phyloP scores from a whole-genome alignment of 306 rosid species.

The Trifolium dubium region DNA sequence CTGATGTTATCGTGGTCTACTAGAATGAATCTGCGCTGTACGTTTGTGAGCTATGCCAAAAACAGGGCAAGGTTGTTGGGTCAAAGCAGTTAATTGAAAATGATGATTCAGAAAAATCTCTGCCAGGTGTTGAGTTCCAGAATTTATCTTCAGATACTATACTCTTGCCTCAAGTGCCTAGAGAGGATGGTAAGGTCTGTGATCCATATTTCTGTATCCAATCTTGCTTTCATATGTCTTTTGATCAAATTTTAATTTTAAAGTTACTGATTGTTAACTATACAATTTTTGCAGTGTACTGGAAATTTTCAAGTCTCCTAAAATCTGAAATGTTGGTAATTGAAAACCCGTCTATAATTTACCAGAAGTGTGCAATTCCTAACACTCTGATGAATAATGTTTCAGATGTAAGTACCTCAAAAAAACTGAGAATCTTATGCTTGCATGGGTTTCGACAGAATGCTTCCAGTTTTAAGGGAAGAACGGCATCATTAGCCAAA shows the following conservation, averaged over 20 bases:
- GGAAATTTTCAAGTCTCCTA: constrained; percentile 27
- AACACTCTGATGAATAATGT: constrained; percentile 39
- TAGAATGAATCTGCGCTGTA: constrained; percentile 57
- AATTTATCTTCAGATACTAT: constrained; percentile 44
- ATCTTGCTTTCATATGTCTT: constrained; percentile 14
- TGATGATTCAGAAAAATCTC: constrained; percentile 44
- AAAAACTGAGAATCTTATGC: constrained; percentile 79
- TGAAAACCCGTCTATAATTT: constrained; percentile 15
- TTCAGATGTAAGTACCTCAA: constrained; percentile 61
- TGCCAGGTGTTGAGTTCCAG: constrained; percentile 44
- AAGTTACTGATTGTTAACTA: constrained; percentile 16
- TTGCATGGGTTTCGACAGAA: constrained; percentile 95
- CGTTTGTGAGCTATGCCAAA: constrained; percentile 84
- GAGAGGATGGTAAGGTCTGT: constrained; percentile 82
- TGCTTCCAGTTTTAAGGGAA: constrained; percentile 86
- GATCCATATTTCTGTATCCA: constrained; percentile 39
- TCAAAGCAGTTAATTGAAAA: constrained; percentile 45
- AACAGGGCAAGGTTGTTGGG: constrained; percentile 63
- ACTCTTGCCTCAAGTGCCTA: constrained; percentile 47
- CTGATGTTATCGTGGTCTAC: constrained; percentile 41
- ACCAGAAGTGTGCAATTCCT: constrained; percentile 17
- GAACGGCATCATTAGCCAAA: constrained; percentile 85
- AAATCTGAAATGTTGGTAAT: constrained; percentile 30
- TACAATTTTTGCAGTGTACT: not conserved
- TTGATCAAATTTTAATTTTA: constrained; percentile 6